Conservation (phyloP, 202 grass and related monocot genomes). For the Schoenoplectus triqueter region DNA sequence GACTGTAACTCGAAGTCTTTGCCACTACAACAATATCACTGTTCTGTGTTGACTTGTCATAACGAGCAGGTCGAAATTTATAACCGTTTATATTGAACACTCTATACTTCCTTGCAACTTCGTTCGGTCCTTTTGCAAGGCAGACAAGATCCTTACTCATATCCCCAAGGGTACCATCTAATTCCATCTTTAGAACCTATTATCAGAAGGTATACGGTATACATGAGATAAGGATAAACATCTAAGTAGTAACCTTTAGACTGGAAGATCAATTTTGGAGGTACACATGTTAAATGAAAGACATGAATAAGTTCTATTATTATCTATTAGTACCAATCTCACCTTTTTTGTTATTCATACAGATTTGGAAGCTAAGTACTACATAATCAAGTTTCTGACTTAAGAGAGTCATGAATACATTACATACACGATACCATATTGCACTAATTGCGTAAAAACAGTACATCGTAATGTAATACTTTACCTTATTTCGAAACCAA, state of each 20-base stretch:
- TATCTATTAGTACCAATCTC: no score
- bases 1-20: slow-evolving; percentile 43
- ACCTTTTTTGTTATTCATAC: no score
- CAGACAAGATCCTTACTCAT: neutral
- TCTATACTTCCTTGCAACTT: neutral
- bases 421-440: no score
- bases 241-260: no score
- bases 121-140: neutral
- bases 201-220: neutral
- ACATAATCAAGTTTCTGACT: no score
- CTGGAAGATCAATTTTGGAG: no score
- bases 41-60: slow-evolving; percentile 39
- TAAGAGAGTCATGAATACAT: no score
- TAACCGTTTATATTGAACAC: slow-evolving; percentile 5
- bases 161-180: neutral
- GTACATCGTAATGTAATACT: neutral
- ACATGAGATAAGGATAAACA: no score
- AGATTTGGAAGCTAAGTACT: no score
- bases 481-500: slow-evolving; percentile 36
- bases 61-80: neutral
- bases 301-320: no score
- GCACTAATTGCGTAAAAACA: neutral
- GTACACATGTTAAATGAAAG: no score
- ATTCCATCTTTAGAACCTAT: neutral
- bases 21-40: slow-evolving; percentile 27